Evolutionary conservation across 225 moss, liverwort and hornwort species (phyloP).

Genomic region (Sphagnum contortum): DNA sequence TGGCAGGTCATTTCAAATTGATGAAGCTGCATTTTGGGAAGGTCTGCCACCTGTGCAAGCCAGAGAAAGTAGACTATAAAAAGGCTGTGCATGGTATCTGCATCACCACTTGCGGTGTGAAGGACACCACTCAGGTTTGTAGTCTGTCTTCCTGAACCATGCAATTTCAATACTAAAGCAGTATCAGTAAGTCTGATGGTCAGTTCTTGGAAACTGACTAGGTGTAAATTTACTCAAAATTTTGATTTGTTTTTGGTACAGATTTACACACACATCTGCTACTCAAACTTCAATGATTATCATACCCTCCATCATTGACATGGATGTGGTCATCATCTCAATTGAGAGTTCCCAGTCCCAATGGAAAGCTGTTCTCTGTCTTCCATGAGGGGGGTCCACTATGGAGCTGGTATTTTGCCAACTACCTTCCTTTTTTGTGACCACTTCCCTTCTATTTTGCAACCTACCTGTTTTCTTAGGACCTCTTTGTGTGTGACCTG

Average conservation of each 20-base stretch:
- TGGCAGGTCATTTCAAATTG: constrained; percentile 54
- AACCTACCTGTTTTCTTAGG: no score
- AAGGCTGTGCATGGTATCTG: constrained; percentile 65
- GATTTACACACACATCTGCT: constrained; percentile 70
- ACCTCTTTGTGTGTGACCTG: no score
- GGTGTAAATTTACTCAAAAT: background rate
- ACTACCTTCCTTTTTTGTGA: no score
- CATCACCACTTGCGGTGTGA: constrained; percentile 48
- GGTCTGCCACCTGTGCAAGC: constrained; percentile 47
- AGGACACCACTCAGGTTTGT: constrained; percentile 46
- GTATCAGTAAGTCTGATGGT: no score
- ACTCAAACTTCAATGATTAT: constrained; percentile 67
- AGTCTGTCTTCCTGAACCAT: no score
- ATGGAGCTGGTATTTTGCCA: constrained; percentile 52
- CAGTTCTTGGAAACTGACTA: no score
- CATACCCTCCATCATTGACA: constrained; percentile 81
- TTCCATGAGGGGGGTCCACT: constrained; percentile 72
- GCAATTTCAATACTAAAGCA: no score
- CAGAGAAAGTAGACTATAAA: constrained; percentile 52
- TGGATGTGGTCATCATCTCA: constrained; percentile 93
- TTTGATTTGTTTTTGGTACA: constrained; percentile 1
- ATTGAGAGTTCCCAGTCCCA: constrained; percentile 86
- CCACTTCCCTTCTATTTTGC: background rate
- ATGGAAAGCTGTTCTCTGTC: constrained; percentile 81
- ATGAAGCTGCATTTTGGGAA: constrained; percentile 58